Percentiles rank a stretch among this genome's conserved stretches.
phyloP scores from a whole-genome alignment of 306 rosid species.

The Urtica urens region DNA sequence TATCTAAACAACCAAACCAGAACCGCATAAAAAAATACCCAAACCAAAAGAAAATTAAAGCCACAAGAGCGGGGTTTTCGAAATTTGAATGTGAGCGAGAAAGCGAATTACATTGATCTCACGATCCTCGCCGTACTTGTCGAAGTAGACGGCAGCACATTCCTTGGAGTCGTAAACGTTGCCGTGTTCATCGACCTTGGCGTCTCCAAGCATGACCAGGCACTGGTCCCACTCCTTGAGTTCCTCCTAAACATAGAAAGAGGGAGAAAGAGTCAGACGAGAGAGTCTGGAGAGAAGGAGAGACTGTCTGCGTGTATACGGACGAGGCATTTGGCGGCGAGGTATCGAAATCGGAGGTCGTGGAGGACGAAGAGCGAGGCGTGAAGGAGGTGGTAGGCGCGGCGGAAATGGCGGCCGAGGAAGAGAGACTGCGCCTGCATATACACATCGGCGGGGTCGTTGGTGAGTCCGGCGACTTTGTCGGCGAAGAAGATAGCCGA shows the following conservation, averaged over 20 bases:
- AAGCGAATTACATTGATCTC: conserved; percentile 58
- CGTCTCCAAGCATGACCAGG: conserved; percentile 66
- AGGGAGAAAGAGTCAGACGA: not conserved
- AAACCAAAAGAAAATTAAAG: not conserved
- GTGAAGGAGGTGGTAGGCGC: conserved; percentile 85
- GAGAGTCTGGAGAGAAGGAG: not conserved
- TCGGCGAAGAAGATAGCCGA: conserved; percentile 96
- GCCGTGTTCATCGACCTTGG: conserved; percentile 75
- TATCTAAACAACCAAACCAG: conserved; percentile 41
- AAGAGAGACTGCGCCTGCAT: conserved; percentile 97
- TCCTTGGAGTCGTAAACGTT: conserved; percentile 53
- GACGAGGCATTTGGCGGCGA: conserved; percentile 91
- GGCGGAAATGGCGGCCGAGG: conserved; percentile 91
- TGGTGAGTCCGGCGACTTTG: conserved; percentile 77
- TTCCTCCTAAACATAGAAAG: conserved; percentile 46
- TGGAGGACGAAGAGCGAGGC: conserved; percentile 82
- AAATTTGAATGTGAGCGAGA: not conserved
- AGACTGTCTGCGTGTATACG: too few relatives aligned
- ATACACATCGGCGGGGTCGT: conserved; percentile 86
- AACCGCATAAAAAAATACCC: not conserved
- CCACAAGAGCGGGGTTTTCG: not conserved
- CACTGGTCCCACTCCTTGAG: conserved; percentile 98
- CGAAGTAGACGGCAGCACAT: conserved; percentile 63
- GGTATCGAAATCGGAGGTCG: conserved; percentile 90
- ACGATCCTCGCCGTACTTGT: conserved; percentile 78